Conservation (phyloP, 306 rosid species). For the Hippophae gyantsensis region DNA sequence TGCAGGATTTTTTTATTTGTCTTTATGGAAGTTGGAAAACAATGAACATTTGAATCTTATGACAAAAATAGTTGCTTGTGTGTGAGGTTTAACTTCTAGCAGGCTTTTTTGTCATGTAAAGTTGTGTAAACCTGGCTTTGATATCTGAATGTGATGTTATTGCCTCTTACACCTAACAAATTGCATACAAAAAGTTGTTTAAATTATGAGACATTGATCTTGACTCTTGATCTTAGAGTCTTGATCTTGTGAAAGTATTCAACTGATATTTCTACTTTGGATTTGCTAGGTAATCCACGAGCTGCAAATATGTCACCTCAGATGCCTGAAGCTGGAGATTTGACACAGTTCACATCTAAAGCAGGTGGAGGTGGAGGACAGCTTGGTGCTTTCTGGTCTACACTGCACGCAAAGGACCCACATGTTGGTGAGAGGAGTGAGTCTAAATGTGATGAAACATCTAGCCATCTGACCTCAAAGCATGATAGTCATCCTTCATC, state of each 20-base stretch:
- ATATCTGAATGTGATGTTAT: not conserved
- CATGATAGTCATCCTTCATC: slow-evolving; percentile 41
- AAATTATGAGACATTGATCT: not conserved
- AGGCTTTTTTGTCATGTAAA: not conserved
- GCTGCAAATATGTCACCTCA: slow-evolving; percentile 41
- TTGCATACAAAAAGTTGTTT: not conserved
- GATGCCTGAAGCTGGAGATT: slow-evolving; percentile 46
- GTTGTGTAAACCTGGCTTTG: not conserved
- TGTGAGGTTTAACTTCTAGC: not conserved
- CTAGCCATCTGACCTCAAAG: slow-evolving; percentile 33
- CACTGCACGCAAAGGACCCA: slow-evolving; percentile 60
- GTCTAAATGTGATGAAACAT: slow-evolving; percentile 55
- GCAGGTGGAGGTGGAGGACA: slow-evolving; percentile 53
- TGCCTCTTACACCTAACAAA: not conserved
- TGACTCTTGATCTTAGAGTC: not conserved
- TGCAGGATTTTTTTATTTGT: not conserved
- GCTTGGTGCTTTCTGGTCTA: slow-evolving; percentile 92
- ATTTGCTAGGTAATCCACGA: slow-evolving; percentile 48
- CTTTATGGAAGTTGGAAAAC: not conserved
- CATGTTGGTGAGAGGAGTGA: slow-evolving; percentile 33
- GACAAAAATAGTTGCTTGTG: not conserved
- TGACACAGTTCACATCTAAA: slow-evolving; percentile 44
- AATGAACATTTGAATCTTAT: not conserved
- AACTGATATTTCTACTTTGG: not conserved
- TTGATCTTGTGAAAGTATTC: too few relatives aligned